Conservation (phyloP, 2,329 filamentous ascomycete species). For the Albophoma yamanashiensis region DNA sequence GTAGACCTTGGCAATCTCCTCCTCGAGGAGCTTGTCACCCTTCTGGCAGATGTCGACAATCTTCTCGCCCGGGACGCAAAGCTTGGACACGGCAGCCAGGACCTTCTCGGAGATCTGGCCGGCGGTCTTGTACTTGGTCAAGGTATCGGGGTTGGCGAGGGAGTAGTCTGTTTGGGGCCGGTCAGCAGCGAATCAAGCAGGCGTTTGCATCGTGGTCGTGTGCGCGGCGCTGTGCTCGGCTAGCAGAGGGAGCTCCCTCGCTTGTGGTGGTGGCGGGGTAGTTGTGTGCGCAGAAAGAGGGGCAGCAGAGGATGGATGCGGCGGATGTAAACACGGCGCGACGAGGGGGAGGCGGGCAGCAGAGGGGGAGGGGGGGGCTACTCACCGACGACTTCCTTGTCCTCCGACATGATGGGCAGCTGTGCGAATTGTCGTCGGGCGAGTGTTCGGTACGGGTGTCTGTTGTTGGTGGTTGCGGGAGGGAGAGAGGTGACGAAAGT, state of each 20-base stretch:
- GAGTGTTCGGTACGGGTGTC: background rate
- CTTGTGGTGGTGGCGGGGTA: constrained; percentile 7
- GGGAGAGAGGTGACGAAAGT: background rate
- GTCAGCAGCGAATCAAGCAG: background rate
- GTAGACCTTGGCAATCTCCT: constrained; percentile 92
- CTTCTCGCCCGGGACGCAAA: constrained; percentile 76
- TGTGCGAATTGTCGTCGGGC: background rate
- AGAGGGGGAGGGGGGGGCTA: constrained; percentile 5
- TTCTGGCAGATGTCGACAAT: constrained; percentile 90
- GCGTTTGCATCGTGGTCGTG: background rate
- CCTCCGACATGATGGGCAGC: constrained; percentile 31
- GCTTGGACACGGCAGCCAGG: constrained; percentile 68
- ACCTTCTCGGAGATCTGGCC: constrained; percentile 94
- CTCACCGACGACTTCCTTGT: constrained; percentile 34
- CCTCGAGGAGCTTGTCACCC: constrained; percentile 89
- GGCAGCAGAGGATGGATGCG: constrained; percentile 8
- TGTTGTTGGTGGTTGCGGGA: background rate
- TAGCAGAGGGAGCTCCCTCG: background rate
- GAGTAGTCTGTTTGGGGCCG: constrained; percentile 56
- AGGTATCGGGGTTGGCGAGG: constrained; percentile 82
- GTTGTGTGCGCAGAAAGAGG: constrained; percentile 10
- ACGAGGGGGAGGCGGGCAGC: background rate
- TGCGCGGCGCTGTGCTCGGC: background rate
- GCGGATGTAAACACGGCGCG: background rate
- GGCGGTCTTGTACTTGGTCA: constrained; percentile 99